Evolutionary conservation across 148 eudicot species (phyloP).

Genomic region (Polygonum maritimum): DNA sequence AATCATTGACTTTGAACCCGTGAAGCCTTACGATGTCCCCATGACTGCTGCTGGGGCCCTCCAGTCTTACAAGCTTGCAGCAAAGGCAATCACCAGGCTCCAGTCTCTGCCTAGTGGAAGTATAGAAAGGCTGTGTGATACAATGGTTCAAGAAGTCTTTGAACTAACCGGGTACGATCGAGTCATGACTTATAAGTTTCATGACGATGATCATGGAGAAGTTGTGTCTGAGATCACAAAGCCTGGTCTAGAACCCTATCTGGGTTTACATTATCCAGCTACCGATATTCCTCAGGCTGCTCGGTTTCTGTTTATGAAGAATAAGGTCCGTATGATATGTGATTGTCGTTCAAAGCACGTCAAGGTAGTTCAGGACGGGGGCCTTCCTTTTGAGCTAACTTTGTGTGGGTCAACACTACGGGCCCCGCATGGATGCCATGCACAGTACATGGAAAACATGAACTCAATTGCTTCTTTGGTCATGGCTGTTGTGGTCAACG

Average conservation of each 20-base stretch:
- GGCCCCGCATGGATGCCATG: conserved; percentile 90
- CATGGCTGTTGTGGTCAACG: conserved; percentile 88
- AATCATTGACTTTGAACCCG: conserved; percentile 88
- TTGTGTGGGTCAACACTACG: conserved; percentile 88
- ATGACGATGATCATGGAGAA: conserved; percentile 97
- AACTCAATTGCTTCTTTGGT: conserved; percentile 85
- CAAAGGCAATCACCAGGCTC: conserved; percentile 69
- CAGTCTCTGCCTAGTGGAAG: conserved; percentile 83
- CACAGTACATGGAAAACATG: conserved; percentile 92
- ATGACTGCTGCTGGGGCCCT: conserved; percentile 94
- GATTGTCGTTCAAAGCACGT: conserved; percentile 73
- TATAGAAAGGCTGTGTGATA: conserved; percentile 62
- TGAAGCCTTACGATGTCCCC: conserved; percentile 80
- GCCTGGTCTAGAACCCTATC: conserved; percentile 78
- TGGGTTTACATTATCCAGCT: conserved; percentile 92
- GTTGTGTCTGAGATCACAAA: conserved; percentile 67
- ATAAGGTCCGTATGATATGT: conserved; percentile 84
- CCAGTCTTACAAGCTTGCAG: conserved; percentile 92
- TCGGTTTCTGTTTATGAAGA: conserved; percentile 81
- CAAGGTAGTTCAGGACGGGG: conserved; percentile 66
- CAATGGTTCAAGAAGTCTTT: conserved; percentile 88
- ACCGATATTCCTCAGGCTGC: conserved; percentile 97
- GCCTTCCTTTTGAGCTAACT: conserved; percentile 57
- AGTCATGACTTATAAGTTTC: conserved; percentile 91
- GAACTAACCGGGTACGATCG: conserved; percentile 91